These are phyloP conservation scores for Aquilaria yunnanensis DNA, from an alignment of 345 rosid genomes.

Conservation along the genomic window DNA sequence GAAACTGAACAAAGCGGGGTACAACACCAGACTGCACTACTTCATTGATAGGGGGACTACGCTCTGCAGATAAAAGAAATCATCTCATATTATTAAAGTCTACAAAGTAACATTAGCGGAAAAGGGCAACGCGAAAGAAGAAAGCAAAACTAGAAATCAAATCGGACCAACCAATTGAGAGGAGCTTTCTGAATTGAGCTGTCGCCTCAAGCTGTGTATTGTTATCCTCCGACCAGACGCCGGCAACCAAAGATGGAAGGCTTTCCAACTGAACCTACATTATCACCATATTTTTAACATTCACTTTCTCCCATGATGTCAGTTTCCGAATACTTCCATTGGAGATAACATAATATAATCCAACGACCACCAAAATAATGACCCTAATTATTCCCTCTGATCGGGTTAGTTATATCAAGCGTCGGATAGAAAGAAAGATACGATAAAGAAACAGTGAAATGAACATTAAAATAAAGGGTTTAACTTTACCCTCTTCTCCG, in stretches of 20 bases:
- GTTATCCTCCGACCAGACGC: slow-evolving; percentile 59
- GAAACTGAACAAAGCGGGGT: slow-evolving; percentile 74
- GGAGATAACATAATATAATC: no score
- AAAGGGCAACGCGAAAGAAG: background rate
- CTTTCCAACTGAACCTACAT: slow-evolving; percentile 45
- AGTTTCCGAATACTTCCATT: background rate
- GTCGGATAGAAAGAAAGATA: background rate
- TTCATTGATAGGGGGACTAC: slow-evolving; percentile 71
- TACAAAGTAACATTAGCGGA: background rate
- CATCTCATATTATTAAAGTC: background rate
- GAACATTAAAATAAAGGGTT: background rate
- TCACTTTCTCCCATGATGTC: background rate
- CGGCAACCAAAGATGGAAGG: slow-evolving; percentile 53
- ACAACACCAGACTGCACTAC: slow-evolving; percentile 65
- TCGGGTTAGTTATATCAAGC: slow-evolving; percentile 4
- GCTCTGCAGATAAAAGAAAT: slow-evolving; percentile 31
- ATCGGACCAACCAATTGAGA: slow-evolving; percentile 48
- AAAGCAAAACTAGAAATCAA: background rate
- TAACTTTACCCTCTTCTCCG: slow-evolving; percentile 34
- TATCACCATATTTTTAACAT: background rate
- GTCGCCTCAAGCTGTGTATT: slow-evolving; percentile 58
- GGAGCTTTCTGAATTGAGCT: slow-evolving; percentile 60
- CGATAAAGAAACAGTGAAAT: background rate
- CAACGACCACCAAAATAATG: background rate
- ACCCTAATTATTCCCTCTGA: slow-evolving; percentile 13